Conservation (phyloP, 1,284 basidiomycete species). For the Papiliotrema fonsecae region DNA sequence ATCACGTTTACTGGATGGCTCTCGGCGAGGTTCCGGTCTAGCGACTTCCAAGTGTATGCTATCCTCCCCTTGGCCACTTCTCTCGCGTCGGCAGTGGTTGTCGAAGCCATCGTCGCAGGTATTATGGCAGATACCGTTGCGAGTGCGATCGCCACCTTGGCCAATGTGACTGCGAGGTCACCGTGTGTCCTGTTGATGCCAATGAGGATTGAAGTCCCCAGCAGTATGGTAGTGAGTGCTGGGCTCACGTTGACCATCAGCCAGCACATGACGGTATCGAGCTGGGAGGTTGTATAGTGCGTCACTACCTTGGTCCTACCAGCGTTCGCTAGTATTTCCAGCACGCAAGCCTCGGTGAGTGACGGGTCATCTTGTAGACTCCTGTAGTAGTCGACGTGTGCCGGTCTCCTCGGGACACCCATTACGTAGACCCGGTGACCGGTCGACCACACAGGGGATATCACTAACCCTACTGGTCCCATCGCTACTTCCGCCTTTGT, state of each 20-base stretch:
- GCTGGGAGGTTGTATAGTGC: not conserved
- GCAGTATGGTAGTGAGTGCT: not conserved
- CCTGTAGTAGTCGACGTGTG: not conserved
- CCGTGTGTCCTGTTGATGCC: not conserved
- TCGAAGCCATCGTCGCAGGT: not conserved
- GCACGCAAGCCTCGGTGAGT: not conserved
- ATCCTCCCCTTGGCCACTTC: not conserved
- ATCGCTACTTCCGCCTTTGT: not conserved
- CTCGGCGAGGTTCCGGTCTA: not conserved
- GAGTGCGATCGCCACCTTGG: not conserved
- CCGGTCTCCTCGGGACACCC: not conserved
- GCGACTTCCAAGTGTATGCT: not conserved
- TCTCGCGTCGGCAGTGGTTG: not conserved
- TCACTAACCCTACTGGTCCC: not conserved
- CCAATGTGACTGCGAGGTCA: not conserved
- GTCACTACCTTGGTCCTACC: not conserved
- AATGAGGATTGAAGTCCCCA: not conserved
- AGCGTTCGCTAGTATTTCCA: not conserved
- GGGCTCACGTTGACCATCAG: not conserved
- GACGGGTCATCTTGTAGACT: not conserved
- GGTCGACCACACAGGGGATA: not conserved
- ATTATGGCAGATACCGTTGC: not conserved
- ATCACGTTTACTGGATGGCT: not conserved
- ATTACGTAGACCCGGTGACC: not conserved
- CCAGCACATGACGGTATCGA: not conserved